These are phyloP conservation scores for Royoungia palumana DNA, from an alignment of 768 basidiomycete species.

Conservation along the genomic window DNA sequence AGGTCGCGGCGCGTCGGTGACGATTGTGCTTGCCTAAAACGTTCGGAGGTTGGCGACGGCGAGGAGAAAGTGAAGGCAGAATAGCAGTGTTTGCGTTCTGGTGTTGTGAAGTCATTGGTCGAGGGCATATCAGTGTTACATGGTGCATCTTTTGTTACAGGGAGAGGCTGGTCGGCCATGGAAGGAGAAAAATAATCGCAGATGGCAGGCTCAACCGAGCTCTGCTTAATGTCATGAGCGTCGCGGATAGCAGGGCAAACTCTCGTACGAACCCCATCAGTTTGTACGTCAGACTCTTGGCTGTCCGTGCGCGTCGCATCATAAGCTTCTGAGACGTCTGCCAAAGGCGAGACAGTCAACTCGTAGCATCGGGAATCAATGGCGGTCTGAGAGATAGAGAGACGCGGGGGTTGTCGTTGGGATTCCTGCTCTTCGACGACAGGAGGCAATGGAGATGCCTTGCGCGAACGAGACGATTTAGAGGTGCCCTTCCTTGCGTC, in stretches of 20 bases:
- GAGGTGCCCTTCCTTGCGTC: conserved; percentile 41
- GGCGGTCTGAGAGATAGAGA: conserved; percentile 44
- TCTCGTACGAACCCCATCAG: conserved; percentile 45
- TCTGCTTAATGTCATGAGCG: conserved; percentile 36
- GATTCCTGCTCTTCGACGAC: conserved; percentile 50
- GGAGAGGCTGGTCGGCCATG: conserved; percentile 18
- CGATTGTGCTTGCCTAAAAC: conserved; percentile 45
- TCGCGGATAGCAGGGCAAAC: background rate
- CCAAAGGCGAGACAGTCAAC: conserved; percentile 72
- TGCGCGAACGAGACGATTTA: conserved; percentile 35
- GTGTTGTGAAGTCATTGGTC: conserved; percentile 66
- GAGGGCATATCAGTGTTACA: conserved; percentile 48
- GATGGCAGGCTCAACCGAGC: conserved; percentile 54
- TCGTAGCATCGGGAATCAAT: conserved; percentile 79
- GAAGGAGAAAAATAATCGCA: conserved; percentile 48
- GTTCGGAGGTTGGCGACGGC: conserved; percentile 59
- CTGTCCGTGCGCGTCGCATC: conserved; percentile 40
- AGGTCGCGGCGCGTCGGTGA: conserved; percentile 28
- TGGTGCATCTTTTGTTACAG: conserved; percentile 31
- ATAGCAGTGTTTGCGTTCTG: conserved; percentile 70
- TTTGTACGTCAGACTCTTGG: conserved; percentile 39
- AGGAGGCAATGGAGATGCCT: conserved; percentile 58
- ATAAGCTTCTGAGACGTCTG: conserved; percentile 72
- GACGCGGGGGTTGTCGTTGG: conserved; percentile 26
- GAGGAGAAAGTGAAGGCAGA: conserved; percentile 77